Conservation (phyloP, 2,329 filamentous ascomycete genomes). For the Aureobasidium musti region DNA sequence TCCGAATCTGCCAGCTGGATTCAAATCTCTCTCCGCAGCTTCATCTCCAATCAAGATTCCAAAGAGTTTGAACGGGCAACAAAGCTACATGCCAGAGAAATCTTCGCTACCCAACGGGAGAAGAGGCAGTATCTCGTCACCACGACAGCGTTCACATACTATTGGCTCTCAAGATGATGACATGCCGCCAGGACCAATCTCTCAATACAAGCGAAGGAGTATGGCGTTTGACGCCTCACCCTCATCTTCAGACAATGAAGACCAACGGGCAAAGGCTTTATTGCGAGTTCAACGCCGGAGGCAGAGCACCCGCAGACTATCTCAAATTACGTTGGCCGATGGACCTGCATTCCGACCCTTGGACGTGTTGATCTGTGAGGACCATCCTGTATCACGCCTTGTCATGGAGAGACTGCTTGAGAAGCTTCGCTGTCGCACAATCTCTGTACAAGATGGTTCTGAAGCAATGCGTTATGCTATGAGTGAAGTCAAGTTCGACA, state of each 20-base stretch:
- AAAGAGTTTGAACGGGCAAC: conserved; percentile 51
- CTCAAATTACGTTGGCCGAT: conserved; percentile 82
- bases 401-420: conserved; percentile 99
- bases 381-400: conserved; percentile 93
- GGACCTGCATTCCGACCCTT: conserved; percentile 85
- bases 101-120: conserved; percentile 38
- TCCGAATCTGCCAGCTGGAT: conserved; percentile 58
- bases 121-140: conserved; percentile 49
- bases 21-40: conserved; percentile 54
- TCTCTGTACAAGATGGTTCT: conserved; percentile 84
- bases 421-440: conserved; percentile 90
- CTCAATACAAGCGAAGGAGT: conserved; percentile 78
- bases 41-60: conserved; percentile 57
- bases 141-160: conserved; percentile 81
- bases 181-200: conserved; percentile 65
- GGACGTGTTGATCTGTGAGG: conserved; percentile 94
- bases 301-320: conserved; percentile 93
- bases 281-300: conserved; percentile 88
- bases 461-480: conserved; percentile 93
- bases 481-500: conserved; percentile 97
- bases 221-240: conserved; percentile 96
- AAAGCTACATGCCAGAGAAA: conserved; percentile 52
- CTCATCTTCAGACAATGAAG: conserved; percentile 96
- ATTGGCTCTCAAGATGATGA: conserved; percentile 94
- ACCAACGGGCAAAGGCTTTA: conserved; percentile 84